phyloP scores from a whole-genome alignment of 2,329 filamentous ascomycete species.

The Aspergillus sp. region DNA sequence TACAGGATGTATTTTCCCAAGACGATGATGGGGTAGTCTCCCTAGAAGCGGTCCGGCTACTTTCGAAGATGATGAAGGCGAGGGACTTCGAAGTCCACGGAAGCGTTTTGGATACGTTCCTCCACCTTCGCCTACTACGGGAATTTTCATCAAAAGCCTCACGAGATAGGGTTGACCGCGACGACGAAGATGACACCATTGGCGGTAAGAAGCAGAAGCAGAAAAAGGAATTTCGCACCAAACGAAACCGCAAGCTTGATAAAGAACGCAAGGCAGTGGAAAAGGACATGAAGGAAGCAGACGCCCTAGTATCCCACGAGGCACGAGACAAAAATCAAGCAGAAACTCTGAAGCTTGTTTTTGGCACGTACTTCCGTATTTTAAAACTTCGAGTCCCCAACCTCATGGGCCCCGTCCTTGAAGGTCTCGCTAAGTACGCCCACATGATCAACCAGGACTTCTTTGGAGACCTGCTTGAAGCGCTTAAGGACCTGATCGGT shows the following conservation, averaged over 20 bases:
- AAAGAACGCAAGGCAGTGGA: constrained; percentile 86
- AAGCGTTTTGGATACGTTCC: constrained; percentile 82
- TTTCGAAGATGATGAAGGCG: constrained; percentile 94
- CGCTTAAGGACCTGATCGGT: constrained; percentile 85
- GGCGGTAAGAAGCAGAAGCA: constrained; percentile 64
- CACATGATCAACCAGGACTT: constrained; percentile 99
- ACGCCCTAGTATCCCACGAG: constrained; percentile 87
- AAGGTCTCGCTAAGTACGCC: constrained; percentile 89
- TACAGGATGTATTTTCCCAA: constrained; percentile 78
- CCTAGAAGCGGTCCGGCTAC: constrained; percentile 77
- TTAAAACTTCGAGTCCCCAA: constrained; percentile 77
- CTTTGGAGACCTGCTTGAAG: constrained; percentile 93
- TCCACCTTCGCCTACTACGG: constrained; percentile 81
- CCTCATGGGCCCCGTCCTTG: constrained; percentile 95
- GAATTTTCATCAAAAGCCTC: constrained; percentile 87
- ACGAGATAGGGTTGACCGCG: constrained; percentile 69
- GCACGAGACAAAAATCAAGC: constrained; percentile 92
- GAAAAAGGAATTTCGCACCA: constrained; percentile 84
- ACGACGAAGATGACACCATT: constrained; percentile 43
- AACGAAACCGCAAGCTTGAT: constrained; percentile 76
- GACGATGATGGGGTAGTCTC: constrained; percentile 90
- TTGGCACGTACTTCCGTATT: constrained; percentile 92
- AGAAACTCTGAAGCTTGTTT: constrained; percentile 93
- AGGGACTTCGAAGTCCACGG: constrained; percentile 82
- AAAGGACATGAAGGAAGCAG: constrained; percentile 90